Evolutionary conservation across 2,329 filamentous ascomycete species (phyloP).

Genomic region (Exophiala xenobiotica): DNA sequence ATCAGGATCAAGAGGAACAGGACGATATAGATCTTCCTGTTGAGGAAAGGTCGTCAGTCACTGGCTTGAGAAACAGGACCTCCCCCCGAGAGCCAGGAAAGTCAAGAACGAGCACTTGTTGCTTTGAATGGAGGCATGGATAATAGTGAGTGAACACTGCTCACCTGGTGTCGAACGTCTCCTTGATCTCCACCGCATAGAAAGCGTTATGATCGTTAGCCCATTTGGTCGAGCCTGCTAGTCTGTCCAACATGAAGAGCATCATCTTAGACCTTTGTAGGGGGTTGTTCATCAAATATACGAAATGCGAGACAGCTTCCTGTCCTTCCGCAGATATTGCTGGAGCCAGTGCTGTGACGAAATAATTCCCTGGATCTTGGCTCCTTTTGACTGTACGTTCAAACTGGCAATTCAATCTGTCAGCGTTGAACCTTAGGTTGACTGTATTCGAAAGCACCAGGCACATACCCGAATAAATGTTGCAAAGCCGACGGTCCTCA

Average conservation of each 20-base stretch:
- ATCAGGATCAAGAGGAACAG: background rate
- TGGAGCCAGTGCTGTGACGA: background rate
- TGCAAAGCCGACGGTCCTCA: background rate
- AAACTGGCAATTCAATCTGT: too few relatives aligned
- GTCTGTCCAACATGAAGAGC: background rate
- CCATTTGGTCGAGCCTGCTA: background rate
- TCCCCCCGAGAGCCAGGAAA: too few relatives aligned
- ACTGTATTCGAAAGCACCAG: too few relatives aligned
- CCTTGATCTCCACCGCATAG: background rate
- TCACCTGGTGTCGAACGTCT: background rate
- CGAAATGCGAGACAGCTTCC: background rate
- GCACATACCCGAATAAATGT: background rate
- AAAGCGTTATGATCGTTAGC: background rate
- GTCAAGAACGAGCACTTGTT: too few relatives aligned
- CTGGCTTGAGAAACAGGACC: background rate
- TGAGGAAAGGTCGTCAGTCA: background rate
- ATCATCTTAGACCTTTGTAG: background rate
- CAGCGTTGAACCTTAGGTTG: too few relatives aligned
- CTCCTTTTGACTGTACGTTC: background rate
- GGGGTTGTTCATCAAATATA: background rate
- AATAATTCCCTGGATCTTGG: background rate
- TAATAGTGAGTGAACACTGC: background rate
- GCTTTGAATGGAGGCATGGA: too few relatives aligned
- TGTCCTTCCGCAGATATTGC: background rate
- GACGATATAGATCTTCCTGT: background rate